phyloP scores from a whole-genome alignment of 2,329 filamentous ascomycete genomes.

The Knufia fluminis region DNA sequence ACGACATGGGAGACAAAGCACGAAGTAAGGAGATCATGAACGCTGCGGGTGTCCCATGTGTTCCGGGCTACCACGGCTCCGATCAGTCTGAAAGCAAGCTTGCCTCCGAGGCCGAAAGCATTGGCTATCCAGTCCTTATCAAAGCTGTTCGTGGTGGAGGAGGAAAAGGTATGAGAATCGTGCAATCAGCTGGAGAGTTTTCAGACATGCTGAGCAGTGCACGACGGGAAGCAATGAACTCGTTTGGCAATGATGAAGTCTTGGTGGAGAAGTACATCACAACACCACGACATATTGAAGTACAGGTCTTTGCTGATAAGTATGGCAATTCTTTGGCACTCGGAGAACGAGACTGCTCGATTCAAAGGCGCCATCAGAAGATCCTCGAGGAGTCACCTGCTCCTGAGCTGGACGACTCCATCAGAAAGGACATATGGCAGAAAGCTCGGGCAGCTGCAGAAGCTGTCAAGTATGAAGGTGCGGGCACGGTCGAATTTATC shows the following conservation, averaged over 20 bases:
- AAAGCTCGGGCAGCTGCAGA: slow-evolving; percentile 55
- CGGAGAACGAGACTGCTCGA: slow-evolving; percentile 57
- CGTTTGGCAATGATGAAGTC: slow-evolving; percentile 58
- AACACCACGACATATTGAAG: slow-evolving; percentile 57
- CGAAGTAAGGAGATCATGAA: slow-evolving; percentile 95
- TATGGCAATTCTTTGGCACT: slow-evolving; percentile 56
- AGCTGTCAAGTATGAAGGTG: slow-evolving; percentile 56
- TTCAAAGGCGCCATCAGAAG: slow-evolving; percentile 57
- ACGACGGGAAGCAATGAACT: slow-evolving; percentile 55
- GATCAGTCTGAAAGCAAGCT: slow-evolving; percentile 62
- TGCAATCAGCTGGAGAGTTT: slow-evolving; percentile 49
- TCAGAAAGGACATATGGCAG: slow-evolving; percentile 56
- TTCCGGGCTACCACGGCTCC: slow-evolving; percentile 85
- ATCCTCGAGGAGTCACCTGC: slow-evolving; percentile 59
- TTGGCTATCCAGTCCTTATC: slow-evolving; percentile 56
- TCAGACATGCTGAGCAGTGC: slow-evolving; percentile 52
- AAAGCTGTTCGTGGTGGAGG: slow-evolving; percentile 58
- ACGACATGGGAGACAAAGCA: slow-evolving; percentile 85
- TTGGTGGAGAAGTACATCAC: slow-evolving; percentile 61
- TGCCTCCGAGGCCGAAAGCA: slow-evolving; percentile 62
- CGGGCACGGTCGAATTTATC: slow-evolving; percentile 60
- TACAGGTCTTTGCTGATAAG: slow-evolving; percentile 58
- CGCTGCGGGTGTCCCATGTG: slow-evolving; percentile 85
- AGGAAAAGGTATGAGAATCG: slow-evolving; percentile 63
- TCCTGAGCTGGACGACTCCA: slow-evolving; percentile 49